Conservation (phyloP, 176 grass and related monocot genomes). For the Phoenix roebelenii region DNA sequence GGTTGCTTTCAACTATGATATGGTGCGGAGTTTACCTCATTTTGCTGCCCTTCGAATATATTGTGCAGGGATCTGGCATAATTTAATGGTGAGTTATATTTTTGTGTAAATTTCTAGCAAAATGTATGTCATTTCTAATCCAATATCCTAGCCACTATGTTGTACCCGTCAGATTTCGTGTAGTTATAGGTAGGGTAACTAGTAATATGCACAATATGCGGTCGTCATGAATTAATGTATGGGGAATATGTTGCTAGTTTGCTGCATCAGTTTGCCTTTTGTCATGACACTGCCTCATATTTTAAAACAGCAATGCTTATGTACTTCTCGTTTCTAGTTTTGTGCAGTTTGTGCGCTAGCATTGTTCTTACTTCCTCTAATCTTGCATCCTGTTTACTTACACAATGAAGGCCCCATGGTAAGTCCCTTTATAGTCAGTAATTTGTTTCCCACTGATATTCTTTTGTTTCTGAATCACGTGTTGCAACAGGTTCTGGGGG, state of each 20-base stretch:
- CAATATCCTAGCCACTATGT: too few species aligned
- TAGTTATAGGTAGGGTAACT: too few species aligned
- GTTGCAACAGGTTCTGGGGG: conserved; percentile 49
- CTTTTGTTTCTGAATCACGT: conserved; percentile 18
- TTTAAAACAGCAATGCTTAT: conserved; percentile 20
- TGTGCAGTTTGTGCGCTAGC: conserved; percentile 62
- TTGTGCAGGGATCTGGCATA: conserved; percentile 94
- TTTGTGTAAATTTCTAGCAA: neutral
- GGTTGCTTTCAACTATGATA: conserved; percentile 70
- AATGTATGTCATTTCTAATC: neutral
- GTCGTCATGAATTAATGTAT: too few species aligned
- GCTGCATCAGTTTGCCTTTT: too few species aligned
- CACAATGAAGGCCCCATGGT: conserved; percentile 70
- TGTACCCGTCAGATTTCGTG: too few species aligned
- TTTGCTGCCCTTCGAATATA: conserved; percentile 76
- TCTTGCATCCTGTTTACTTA: conserved; percentile 55
- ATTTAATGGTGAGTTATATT: conserved; percentile 52
- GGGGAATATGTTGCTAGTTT: too few species aligned
- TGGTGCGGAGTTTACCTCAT: conserved; percentile 37
- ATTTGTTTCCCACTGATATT: conserved; percentile 9
- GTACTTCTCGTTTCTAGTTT: conserved; percentile 44
- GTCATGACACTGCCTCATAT: neutral
- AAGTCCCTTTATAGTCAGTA: conserved; percentile 30
- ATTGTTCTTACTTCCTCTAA: conserved; percentile 50
- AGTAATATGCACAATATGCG: too few species aligned